These are phyloP conservation scores for Cladosporium velox DNA, from an alignment of 2,329 filamentous ascomycete species.

Conservation along the genomic window DNA sequence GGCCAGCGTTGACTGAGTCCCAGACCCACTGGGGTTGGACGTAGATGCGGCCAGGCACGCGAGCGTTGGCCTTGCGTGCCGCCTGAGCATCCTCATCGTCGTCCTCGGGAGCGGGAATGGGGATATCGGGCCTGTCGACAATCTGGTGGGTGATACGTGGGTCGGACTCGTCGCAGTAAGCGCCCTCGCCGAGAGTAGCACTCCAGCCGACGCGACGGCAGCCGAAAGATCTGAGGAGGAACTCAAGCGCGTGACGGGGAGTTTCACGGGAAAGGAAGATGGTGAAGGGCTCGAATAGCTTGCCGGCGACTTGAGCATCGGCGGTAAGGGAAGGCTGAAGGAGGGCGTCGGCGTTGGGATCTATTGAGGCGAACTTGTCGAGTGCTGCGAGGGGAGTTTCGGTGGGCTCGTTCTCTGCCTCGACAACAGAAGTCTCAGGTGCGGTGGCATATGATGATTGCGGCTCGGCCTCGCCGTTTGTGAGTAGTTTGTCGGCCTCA, in stretches of 20 bases:
- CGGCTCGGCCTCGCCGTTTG: constrained; percentile 15
- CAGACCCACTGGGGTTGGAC: constrained; percentile 98
- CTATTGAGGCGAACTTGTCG: constrained; percentile 87
- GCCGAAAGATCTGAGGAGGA: constrained; percentile 89
- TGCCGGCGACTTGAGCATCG: constrained; percentile 63
- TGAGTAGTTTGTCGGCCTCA: constrained; percentile 49
- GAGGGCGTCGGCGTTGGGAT: constrained; percentile 80
- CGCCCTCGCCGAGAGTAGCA: constrained; percentile 81
- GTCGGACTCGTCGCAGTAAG: constrained; percentile 87
- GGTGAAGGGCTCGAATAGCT: constrained; percentile 85
- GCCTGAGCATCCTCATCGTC: constrained; percentile 57
- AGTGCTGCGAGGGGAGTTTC: constrained; percentile 54
- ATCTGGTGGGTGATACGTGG: constrained; percentile 93
- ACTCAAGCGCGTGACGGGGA: constrained; percentile 85
- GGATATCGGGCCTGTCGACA: constrained; percentile 80
- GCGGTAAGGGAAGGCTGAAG: constrained; percentile 70
- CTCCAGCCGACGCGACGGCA: constrained; percentile 98
- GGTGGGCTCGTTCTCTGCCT: constrained; percentile 33
- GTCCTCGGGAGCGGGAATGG: constrained; percentile 46
- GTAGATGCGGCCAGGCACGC: constrained; percentile 89
- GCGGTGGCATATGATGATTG: constrained; percentile 28
- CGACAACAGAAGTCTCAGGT: constrained; percentile 43
- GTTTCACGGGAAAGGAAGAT: constrained; percentile 94
- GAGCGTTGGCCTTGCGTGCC: constrained; percentile 54
- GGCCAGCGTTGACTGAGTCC: constrained; percentile 92